Conservation (phyloP, 73 alveolate genomes). For the Effrenium voratum region DNA sequence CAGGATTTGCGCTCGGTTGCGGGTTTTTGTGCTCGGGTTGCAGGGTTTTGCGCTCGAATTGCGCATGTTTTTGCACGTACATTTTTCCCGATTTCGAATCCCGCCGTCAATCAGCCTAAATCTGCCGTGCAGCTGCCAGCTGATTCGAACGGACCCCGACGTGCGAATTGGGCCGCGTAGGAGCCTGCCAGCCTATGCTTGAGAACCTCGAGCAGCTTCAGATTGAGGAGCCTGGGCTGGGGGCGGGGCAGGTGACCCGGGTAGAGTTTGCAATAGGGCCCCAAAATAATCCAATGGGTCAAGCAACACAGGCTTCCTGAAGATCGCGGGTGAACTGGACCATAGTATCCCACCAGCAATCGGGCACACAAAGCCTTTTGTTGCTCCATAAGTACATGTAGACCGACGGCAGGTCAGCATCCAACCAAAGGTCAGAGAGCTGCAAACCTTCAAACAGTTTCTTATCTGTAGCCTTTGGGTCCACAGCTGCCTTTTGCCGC, state of each 20-base stretch:
- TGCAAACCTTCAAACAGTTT: neutral
- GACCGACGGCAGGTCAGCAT: slow-evolving; percentile 28
- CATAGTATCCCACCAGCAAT: neutral
- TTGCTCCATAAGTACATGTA: neutral
- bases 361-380: neutral
- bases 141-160: too few species aligned
- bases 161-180: too few species aligned
- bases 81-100: neutral
- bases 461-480: neutral
- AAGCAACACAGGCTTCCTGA: too few species aligned
- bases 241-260: too few species aligned
- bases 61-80: neutral
- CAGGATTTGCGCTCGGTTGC: slow-evolving; percentile 76
- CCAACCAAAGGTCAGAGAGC: slow-evolving; percentile 8
- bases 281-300: too few species aligned
- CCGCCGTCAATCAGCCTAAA: neutral
- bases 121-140: too few species aligned
- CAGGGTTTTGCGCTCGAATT: slow-evolving; percentile 40
- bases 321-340: neutral
- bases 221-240: too few species aligned
- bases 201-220: too few species aligned
- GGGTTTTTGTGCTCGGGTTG: slow-evolving; percentile 53
- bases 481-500: neutral
- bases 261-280: too few species aligned
- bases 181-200: too few species aligned